Evolutionary conservation across 2,329 filamentous ascomycete species (phyloP), one percentile per base, ranked within the genome.

Genomic region (Myriosclerotinia curreyana): DNA sequence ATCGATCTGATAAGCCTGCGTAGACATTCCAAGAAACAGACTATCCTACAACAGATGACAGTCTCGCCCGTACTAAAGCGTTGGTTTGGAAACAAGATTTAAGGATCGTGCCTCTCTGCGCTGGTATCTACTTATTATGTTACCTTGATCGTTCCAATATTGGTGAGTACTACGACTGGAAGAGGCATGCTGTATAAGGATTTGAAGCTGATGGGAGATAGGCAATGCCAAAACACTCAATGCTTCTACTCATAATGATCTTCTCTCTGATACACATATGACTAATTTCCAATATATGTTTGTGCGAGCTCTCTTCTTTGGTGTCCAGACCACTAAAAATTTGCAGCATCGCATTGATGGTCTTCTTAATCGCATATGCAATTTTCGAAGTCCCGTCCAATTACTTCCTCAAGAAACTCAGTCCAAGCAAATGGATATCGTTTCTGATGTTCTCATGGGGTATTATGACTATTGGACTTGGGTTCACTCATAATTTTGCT

Each of bases 81-180:
- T 76, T 85, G 8, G 67, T 85, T 31, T 77, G 81, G 75, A 86
- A 83, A 69, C 85, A 88, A 70, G 87, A 90, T 72, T 65, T 83
- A 22, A 80, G 83, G 62, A 87, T 90, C 64, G 77, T 89, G 17
- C 86, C 87, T 1, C 76, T 89, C 17, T 83, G 80, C n/a, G 83
- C 84, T 8, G 77, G 75, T 60, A 87, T 90, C 59, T 91, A 88
- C 73, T 79, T 90, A 53, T 79, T 90, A 28, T 87, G 84, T 75
- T 89, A 87, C 72, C 80, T 90, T 31, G 87, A 90, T 74, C 79
- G 85, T 51, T 82, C 84, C 63, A 90, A 90, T 74, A 89, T 90
- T 64, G 86, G 86, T 79, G 64, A 54, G 69, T 52, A 22, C 46
- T 2, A 59, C 31, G 20, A 36, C 54, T 44, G 38, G 14, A 2